Conservation (phyloP, 139 green algal species). For the Gonium pectorale region DNA sequence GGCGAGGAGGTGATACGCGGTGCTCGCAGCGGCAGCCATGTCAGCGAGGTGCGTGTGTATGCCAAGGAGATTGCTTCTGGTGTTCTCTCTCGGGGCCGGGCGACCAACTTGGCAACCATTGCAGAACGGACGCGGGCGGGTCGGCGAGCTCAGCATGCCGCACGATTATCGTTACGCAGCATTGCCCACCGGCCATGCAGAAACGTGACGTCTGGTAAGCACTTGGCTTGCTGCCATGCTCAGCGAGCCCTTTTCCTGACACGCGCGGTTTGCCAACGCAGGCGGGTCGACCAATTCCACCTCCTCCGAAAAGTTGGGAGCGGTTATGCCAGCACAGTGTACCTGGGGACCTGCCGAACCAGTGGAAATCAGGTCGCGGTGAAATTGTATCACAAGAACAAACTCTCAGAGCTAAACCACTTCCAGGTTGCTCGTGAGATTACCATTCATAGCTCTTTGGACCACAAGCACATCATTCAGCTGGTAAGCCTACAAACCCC, state of each 20-base stretch:
- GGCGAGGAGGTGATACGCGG: no score
- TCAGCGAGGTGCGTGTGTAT: no score
- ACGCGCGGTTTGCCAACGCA: neutral
- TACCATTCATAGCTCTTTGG: conserved; percentile 60
- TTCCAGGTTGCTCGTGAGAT: conserved; percentile 72
- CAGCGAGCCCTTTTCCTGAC: neutral
- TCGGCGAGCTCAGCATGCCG: conserved; percentile 40
- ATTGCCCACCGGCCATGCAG: conserved; percentile 51
- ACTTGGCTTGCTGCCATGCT: no score
- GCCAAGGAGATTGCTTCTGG: no score
- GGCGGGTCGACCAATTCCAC: conserved; percentile 64
- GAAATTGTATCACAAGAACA: conserved; percentile 71
- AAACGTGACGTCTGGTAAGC: conserved; percentile 53
- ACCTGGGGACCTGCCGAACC: conserved; percentile 57
- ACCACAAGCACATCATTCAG: conserved; percentile 71
- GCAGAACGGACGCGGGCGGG: no score
- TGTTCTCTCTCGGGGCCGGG: no score
- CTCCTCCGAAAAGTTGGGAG: conserved; percentile 56
- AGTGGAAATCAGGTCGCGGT: conserved; percentile 58
- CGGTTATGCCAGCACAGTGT: conserved; percentile 71
- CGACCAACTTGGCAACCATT: no score
- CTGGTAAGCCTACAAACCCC: conserved; percentile 53
- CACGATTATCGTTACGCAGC: conserved; percentile 51
- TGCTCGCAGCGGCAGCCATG: no score
- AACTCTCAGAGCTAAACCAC: conserved; percentile 67